Evolutionary conservation across 2,329 filamentous ascomycete species (phyloP).

Genomic region (Parastagonospora nodorum): DNA sequence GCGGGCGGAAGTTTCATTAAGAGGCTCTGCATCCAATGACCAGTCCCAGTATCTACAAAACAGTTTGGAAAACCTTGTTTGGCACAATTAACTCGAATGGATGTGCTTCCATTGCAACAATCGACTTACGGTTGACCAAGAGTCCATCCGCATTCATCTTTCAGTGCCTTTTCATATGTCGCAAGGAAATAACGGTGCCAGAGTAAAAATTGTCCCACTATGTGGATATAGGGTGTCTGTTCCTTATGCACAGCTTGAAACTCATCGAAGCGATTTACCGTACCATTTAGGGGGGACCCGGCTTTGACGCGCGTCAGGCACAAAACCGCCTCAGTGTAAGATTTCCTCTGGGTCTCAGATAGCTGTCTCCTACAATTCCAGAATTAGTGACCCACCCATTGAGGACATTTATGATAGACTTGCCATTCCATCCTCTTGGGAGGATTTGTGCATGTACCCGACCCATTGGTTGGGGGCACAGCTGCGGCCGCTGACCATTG

Average conservation of each 20-base stretch:
- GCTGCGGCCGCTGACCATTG: not conserved
- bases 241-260: constrained; percentile 26
- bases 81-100: not conserved
- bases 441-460: constrained; percentile 16
- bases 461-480: not conserved
- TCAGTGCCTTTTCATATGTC: constrained; percentile 26
- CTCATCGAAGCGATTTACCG: constrained; percentile 33
- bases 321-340: constrained; percentile 30
- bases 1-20: constrained; percentile 15
- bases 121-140: constrained; percentile 42
- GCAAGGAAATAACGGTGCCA: constrained; percentile 33
- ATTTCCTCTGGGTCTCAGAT: constrained; percentile 14
- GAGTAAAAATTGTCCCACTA: constrained; percentile 27
- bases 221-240: constrained; percentile 31
- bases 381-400: not conserved
- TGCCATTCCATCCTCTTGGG: constrained; percentile 26
- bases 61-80: not conserved
- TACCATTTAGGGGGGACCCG: constrained; percentile 18
- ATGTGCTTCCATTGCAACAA: not conserved
- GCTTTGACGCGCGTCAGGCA: constrained; percentile 23
- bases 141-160: constrained; percentile 27
- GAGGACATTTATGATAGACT: not conserved
- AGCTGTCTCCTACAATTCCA: constrained; percentile 23
- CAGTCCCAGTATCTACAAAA: constrained; percentile 30
- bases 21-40: constrained; percentile 24